phyloP scores from a whole-genome alignment of 1,139 yeast genomes.

The Blastobotrys apis region DNA sequence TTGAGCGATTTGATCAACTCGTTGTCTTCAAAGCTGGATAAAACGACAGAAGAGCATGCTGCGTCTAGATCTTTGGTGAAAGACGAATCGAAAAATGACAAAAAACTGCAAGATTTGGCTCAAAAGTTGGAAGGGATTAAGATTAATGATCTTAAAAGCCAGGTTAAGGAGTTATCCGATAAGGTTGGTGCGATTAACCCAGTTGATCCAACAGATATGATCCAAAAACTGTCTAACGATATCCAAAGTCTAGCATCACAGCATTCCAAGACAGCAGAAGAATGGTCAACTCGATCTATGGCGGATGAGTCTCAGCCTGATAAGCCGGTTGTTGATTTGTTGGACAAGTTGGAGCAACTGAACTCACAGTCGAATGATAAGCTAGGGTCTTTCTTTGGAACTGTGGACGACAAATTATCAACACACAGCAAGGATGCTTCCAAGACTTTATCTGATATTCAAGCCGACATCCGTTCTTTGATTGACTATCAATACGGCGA shows the following conservation, averaged over 20 bases:
- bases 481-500: slow-evolving; percentile 26
- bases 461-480: slow-evolving; percentile 24
- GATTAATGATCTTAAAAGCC: too few species aligned
- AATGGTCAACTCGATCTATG: neutral
- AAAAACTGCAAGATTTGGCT: neutral
- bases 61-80: neutral
- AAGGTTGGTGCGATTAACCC: neutral
- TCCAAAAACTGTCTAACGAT: neutral
- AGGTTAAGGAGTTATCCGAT: neutral
- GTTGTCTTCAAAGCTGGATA: neutral
- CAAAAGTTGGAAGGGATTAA: neutral
- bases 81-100: neutral
- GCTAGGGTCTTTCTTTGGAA: slow-evolving; percentile 3
- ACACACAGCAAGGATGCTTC: slow-evolving; percentile 4
- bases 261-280: neutral
- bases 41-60: neutral
- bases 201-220: neutral
- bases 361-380: neutral
- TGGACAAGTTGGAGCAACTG: slow-evolving; percentile 1
- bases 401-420: slow-evolving; percentile 6
- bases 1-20: neutral
- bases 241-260: neutral
- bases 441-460: slow-evolving; percentile 16
- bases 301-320: neutral
- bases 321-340: neutral